Percentiles rank a stretch among this genome's conserved stretches.
phyloP scores from a whole-genome alignment of 2,329 filamentous ascomycete genomes.

The Cladosporium phlei region DNA sequence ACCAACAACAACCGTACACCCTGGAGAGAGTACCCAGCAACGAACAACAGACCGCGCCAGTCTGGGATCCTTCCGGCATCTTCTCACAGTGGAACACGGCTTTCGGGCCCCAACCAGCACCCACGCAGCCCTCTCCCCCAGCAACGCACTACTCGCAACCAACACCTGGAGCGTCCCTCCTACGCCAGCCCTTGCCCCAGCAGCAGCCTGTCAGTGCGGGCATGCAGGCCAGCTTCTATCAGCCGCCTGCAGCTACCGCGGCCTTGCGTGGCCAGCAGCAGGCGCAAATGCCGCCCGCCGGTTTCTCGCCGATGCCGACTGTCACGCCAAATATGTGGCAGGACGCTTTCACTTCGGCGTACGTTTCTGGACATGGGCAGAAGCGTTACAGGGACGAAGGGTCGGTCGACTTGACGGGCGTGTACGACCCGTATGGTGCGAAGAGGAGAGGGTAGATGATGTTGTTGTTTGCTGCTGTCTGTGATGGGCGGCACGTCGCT shows the following conservation, averaged over 20 bases:
- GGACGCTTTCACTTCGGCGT: constrained; percentile 40
- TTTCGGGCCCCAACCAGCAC: constrained; percentile 60
- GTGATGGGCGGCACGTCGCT: too few species aligned
- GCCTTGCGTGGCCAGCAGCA: not conserved
- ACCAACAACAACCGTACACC: constrained; percentile 8
- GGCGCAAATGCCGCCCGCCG: not conserved
- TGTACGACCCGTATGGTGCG: constrained; percentile 10
- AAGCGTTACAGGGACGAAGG: constrained; percentile 46
- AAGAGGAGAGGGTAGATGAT: constrained; percentile 20
- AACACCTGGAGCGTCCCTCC: constrained; percentile 28
- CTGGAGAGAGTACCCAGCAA: constrained; percentile 7
- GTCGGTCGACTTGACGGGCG: not conserved
- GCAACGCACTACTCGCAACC: constrained; percentile 23
- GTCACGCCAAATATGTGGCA: constrained; percentile 51
- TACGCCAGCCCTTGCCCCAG: constrained; percentile 31
- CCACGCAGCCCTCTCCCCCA: constrained; percentile 41
- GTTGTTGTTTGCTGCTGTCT: too few species aligned
- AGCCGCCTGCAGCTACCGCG: constrained; percentile 1
- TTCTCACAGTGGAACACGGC: constrained; percentile 89
- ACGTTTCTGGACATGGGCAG: constrained; percentile 34
- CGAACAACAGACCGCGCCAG: constrained; percentile 17
- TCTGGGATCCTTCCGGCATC: constrained; percentile 34
- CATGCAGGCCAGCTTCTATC: constrained; percentile 8
- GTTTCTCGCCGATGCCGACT: constrained; percentile 19
- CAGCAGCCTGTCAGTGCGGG: constrained; percentile 7